phyloP scores from a whole-genome alignment of 78 protist genomes.

The Dictyostelium purpureum region DNA sequence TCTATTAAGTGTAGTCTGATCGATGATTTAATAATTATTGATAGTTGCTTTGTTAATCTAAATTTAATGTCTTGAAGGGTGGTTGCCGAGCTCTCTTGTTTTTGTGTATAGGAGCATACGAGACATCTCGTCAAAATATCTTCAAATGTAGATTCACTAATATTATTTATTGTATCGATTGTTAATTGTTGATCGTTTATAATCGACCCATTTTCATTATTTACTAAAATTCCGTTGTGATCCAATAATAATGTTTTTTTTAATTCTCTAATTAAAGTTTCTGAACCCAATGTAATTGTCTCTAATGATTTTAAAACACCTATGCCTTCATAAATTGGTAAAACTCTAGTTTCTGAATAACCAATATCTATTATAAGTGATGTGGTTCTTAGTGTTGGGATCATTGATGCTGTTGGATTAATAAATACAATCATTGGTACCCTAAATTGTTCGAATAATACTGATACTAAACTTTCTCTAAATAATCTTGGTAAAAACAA shows the following conservation, averaged over 20 bases:
- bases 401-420: conserved; percentile 22
- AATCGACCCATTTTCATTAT: not conserved
- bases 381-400: conserved; percentile 50
- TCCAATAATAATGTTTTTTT: not conserved
- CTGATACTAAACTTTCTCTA: conserved; percentile 43
- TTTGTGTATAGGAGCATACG: too few species aligned
- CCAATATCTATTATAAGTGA: conserved; percentile 53
- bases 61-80: not conserved
- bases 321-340: conserved; percentile 66
- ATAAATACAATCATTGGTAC: conserved; percentile 31
- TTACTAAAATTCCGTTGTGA: not conserved
- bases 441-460: conserved; percentile 41
- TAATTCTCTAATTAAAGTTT: not conserved
- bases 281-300: conserved; percentile 9
- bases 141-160: not conserved
- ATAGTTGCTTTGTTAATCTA: not conserved
- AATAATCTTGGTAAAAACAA: conserved; percentile 66
- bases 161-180: not conserved
- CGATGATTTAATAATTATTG: not conserved
- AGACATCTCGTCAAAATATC: conserved; percentile 10
- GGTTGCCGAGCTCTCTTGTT: too few species aligned
- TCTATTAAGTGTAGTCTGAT: not conserved
- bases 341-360: conserved; percentile 36
- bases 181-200: not conserved
- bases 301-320: conserved; percentile 34